Percentiles rank a stretch among this genome's conserved stretches.
Conservation (phyloP, 345 rosid genomes). For the Hevea brasiliensis region DNA sequence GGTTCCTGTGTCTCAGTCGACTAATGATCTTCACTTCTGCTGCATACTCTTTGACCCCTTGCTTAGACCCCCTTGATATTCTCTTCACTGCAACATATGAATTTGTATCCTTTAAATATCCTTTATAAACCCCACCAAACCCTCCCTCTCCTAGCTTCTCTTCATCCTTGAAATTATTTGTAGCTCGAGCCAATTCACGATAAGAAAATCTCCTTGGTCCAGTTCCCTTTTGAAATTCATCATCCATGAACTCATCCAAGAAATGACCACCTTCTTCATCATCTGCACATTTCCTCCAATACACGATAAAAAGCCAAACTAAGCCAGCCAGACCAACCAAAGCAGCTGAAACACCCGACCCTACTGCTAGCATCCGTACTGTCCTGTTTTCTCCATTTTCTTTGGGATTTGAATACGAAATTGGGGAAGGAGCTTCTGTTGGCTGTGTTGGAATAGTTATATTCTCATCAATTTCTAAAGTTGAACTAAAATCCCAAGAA, state of each 20-base stretch:
- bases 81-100: constrained; percentile 15
- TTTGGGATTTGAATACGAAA: no score
- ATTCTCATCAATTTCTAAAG: constrained; percentile 10
- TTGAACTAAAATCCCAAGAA: constrained; percentile 23
- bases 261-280: constrained; percentile 6
- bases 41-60: constrained; percentile 26
- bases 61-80: constrained; percentile 16
- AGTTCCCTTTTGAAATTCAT: constrained; percentile 24
- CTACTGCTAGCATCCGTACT: not conserved
- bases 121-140: constrained; percentile 31
- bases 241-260: constrained; percentile 14
- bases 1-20: constrained; percentile 28
- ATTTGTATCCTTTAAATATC: constrained; percentile 3
- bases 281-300: not conserved
- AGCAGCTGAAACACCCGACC: constrained; percentile 5
- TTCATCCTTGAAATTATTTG: constrained; percentile 12
- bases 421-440: no score
- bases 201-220: constrained; percentile 25
- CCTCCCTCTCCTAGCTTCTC: constrained; percentile 29
- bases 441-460: no score
- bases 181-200: constrained; percentile 20
- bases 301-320: not conserved
- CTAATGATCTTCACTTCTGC: constrained; percentile 37
- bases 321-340: constrained; percentile 1
- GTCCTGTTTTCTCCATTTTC: not conserved